Evolutionary conservation across 805 yeast species (phyloP).

Genomic region (Metschnikowia anglica): DNA sequence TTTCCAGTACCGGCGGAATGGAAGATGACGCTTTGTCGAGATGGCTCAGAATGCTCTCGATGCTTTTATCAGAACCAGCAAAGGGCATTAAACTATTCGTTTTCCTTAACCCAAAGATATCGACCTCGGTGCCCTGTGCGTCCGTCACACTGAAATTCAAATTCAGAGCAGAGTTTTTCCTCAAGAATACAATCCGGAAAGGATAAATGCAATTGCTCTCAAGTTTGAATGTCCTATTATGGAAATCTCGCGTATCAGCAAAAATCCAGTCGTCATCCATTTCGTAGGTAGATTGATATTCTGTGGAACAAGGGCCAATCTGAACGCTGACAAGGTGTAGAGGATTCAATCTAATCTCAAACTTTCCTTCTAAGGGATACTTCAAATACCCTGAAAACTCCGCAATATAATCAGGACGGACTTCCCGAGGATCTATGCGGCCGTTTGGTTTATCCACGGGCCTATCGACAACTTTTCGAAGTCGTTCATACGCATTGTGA

Average conservation of each 20-base stretch:
- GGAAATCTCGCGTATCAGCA: constrained; percentile 5
- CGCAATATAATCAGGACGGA: not conserved
- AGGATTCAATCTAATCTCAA: not conserved
- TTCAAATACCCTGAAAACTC: not conserved
- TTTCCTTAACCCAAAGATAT: constrained; percentile 4
- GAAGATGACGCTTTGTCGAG: not conserved
- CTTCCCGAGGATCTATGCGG: not conserved
- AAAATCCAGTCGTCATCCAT: constrained; percentile 5
- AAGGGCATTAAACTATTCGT: not conserved
- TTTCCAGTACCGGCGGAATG: too few relatives aligned
- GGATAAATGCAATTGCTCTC: not conserved
- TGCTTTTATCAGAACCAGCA: not conserved
- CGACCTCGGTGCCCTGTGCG: not conserved
- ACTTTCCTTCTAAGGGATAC: not conserved
- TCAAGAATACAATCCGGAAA: constrained; percentile 2
- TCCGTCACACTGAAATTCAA: not conserved
- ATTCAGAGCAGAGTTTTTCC: not conserved
- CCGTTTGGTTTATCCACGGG: not conserved
- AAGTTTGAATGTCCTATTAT: not conserved
- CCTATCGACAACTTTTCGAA: constrained; percentile 2
- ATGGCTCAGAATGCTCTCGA: not conserved
- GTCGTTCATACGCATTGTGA: constrained; percentile 2
- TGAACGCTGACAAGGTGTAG: constrained; percentile 3
- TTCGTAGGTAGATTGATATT: not conserved
- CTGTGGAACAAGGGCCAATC: constrained; percentile 1